Evolutionary conservation across 805 yeast genomes (phyloP), one percentile per base, ranked within the genome.

Genomic region (Sugiyamaella marilandica): DNA sequence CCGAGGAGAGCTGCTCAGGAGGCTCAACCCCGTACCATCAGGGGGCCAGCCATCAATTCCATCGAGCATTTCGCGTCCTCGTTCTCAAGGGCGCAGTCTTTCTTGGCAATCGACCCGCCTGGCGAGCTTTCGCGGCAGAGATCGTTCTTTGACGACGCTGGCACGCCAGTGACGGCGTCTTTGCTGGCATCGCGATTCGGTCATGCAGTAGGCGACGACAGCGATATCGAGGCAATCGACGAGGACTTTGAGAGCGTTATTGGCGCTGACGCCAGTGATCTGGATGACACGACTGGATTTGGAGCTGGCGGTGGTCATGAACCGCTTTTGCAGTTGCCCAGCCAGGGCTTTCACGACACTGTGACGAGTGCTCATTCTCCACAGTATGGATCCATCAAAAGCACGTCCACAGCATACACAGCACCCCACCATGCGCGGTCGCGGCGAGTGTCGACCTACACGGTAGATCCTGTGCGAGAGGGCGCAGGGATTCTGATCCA

Each of bases 21-120:
- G 5, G 37, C 21, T 16, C 24, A 39, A 10, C 21, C 43, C 5
- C 16, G 43, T 4, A 8, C 43, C 24, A 39, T 39, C 24, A 5
- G 24, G 9, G 16, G 24, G 21, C 43, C 16, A 16, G 52, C 48
- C 8, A 19, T 73, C 19, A 85, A 85, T 68, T 85, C 94, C 1
- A 65, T 88, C 41, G 82, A 84, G 53, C 81, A 86, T 51, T 88
- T 88, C 69, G 95, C 95, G 1, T 80, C 87, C 11, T 87, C 95
- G 0, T 81, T 77, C 63, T 78, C 82, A 37, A 77, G 96, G 65
- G 94, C 95, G 1, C 92, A 87, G 65, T 80, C 89, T 2, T 81
- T 85, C 59, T 79, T 75, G 60, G 78, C 81, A 7, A 73, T 79
- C 53, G 83, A 78, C 51, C 70, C 76, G 1, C 73, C 78, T 33